These are phyloP conservation scores for Phlegmacium glaucopus DNA, from an alignment of 768 basidiomycete species.

Conservation along the genomic window DNA sequence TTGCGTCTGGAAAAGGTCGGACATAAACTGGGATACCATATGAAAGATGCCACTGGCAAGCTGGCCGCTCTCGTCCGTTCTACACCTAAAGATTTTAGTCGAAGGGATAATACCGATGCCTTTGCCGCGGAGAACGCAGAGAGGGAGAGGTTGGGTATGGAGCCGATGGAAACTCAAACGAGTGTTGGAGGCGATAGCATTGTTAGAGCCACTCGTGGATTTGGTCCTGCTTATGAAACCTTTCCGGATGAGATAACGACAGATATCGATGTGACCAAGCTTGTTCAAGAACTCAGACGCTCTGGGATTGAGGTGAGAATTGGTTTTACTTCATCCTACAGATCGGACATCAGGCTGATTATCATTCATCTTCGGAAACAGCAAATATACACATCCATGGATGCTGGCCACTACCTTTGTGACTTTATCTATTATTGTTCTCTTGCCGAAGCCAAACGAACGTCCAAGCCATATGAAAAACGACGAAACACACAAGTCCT, in stretches of 20 bases:
- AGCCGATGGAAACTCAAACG: conserved; percentile 24
- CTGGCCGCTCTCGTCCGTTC: conserved; percentile 49
- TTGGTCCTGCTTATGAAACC: conserved; percentile 48
- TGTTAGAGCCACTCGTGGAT: conserved; percentile 37
- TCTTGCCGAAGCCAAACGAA: conserved; percentile 62
- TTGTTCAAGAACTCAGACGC: conserved; percentile 53
- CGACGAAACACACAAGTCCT: conserved; percentile 49
- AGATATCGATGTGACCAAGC: conserved; percentile 55
- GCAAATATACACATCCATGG: conserved; percentile 71
- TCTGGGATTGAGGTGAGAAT: conserved; percentile 45
- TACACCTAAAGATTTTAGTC: conserved; percentile 38
- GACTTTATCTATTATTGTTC: conserved; percentile 80
- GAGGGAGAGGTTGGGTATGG: conserved; percentile 35
- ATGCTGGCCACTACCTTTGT: conserved; percentile 73
- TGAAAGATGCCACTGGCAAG: conserved; percentile 60
- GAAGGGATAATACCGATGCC: conserved; percentile 29
- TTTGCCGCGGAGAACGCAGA: conserved; percentile 35
- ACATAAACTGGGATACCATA: conserved; percentile 66
- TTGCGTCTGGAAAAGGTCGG: conserved; percentile 61
- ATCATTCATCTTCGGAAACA: conserved; percentile 21
- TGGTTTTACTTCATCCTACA: background rate
- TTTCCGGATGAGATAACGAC: conserved; percentile 56
- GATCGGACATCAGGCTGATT: background rate
- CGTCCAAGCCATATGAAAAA: conserved; percentile 37
- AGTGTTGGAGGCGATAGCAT: conserved; percentile 28